A percentile compares a stretch with the other conserved stretches of the same genome.
These are phyloP conservation scores for Solanum chiquidenum DNA, from an alignment of 257 asterid species.

Conservation along the genomic window DNA sequence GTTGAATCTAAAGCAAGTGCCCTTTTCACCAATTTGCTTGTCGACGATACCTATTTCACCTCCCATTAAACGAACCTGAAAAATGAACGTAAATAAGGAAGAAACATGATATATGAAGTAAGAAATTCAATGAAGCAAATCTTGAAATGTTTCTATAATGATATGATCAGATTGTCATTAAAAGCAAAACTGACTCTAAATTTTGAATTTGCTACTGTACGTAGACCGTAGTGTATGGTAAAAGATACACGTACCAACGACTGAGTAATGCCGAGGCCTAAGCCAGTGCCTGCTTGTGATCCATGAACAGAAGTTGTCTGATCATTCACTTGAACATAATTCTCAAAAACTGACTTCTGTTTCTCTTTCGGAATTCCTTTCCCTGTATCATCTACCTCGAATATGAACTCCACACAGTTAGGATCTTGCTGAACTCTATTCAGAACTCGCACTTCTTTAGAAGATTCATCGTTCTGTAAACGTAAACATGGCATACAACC, in stretches of 20 bases:
- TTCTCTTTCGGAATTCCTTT: conserved; percentile 23
- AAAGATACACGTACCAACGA: conserved; percentile 39
- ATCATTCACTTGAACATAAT: conserved; percentile 71
- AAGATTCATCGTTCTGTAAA: conserved; percentile 4
- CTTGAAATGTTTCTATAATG: not conserved
- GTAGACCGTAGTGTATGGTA: not conserved
- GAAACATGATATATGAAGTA: not conserved
- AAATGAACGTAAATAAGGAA: not conserved
- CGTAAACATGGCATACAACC: conserved; percentile 21
- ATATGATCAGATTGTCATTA: not conserved
- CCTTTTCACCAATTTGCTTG: conserved; percentile 43
- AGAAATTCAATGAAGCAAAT: not conserved
- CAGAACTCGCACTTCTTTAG: conserved; percentile 7
- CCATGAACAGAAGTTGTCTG: not conserved
- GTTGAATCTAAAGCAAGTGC: conserved; percentile 52
- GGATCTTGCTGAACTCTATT: conserved; percentile 24
- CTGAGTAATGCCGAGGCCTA: conserved; percentile 78
- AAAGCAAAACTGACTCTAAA: not conserved
- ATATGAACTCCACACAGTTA: conserved; percentile 37
- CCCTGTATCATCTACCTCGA: conserved; percentile 63
- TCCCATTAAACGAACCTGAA: conserved; percentile 64
- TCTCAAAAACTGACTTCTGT: conserved; percentile 53
- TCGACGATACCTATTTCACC: conserved; percentile 62
- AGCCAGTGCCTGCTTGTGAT: conserved; percentile 58
- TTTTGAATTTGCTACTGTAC: not conserved